A percentile compares a stretch with the other conserved stretches of the same genome.
Conservation (phyloP, 169 alveolate species). For the Plasmodium berghei region DNA sequence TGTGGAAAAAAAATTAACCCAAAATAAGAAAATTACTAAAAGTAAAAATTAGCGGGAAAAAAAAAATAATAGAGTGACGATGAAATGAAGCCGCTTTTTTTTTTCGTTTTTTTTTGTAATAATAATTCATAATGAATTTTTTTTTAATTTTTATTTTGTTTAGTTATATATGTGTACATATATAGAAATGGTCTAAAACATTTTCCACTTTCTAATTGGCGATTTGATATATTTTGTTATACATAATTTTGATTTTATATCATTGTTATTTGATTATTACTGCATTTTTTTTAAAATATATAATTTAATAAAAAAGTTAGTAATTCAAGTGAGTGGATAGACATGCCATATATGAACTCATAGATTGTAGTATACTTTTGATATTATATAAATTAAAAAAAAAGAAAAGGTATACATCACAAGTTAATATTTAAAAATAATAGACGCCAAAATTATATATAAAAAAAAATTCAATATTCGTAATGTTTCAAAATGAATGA, state of each 20-base stretch:
- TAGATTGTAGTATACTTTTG: neutral
- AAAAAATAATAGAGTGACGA: neutral
- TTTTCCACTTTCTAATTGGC: neutral
- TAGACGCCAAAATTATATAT: neutral
- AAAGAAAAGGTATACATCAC: too few relatives aligned
- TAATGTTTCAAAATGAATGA: constrained; percentile 37
- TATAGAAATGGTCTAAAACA: neutral
- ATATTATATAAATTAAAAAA: too few relatives aligned
- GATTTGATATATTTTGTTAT: neutral
- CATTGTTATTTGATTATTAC: neutral
- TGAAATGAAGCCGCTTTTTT: neutral
- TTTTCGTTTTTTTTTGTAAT: neutral
- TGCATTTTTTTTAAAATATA: neutral
- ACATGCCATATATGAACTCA: too few relatives aligned
- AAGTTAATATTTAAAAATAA: too few relatives aligned
- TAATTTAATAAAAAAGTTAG: too few relatives aligned
- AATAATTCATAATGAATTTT: neutral
- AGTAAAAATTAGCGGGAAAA: neutral
- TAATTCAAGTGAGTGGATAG: too few relatives aligned
- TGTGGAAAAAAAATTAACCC: too few relatives aligned
- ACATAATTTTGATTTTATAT: neutral
- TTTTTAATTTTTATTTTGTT: neutral
- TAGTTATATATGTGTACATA: neutral
- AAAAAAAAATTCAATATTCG: neutral
- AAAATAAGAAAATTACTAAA: too few relatives aligned